Evolutionary conservation across 116 monocot species (phyloP).

Genomic region (Phalaenopsis hybrid): DNA sequence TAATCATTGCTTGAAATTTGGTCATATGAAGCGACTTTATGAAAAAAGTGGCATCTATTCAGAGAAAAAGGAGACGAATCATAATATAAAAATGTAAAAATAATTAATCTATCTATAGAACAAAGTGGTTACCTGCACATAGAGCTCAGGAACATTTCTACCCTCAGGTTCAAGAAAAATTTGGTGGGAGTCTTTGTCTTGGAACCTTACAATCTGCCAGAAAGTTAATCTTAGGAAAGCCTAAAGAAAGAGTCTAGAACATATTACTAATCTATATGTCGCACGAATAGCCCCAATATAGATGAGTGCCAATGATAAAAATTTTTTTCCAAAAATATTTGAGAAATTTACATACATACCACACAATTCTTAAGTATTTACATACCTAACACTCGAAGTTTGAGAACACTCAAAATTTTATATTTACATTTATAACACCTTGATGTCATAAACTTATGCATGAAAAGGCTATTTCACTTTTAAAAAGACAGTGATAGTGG

Average conservation of each 20-base stretch:
- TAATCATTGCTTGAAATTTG: background rate
- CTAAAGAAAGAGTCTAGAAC: background rate
- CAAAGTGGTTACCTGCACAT: conserved; percentile 67
- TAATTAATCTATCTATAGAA: background rate
- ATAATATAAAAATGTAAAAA: background rate
- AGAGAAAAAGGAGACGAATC: background rate
- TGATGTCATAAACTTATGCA: too few relatives aligned
- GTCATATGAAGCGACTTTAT: background rate
- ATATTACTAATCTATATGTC: background rate
- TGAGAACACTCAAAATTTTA: too few relatives aligned
- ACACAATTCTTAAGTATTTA: too few relatives aligned
- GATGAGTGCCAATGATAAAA: background rate
- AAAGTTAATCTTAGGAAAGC: background rate
- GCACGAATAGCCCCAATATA: background rate
- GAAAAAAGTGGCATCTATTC: background rate
- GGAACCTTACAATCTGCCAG: conserved; percentile 85
- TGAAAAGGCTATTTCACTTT: too few relatives aligned
- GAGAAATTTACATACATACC: too few relatives aligned
- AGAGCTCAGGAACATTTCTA: conserved; percentile 89
- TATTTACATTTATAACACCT: too few relatives aligned
- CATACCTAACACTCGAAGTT: too few relatives aligned
- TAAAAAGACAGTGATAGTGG: too few relatives aligned
- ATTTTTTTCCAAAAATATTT: background rate
- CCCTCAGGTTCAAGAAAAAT: conserved; percentile 99
- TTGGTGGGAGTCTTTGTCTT: conserved; percentile 99